Evolutionary conservation across 2,329 filamentous ascomycete species (phyloP).

Genomic region (Tolypocladium tundrense): DNA sequence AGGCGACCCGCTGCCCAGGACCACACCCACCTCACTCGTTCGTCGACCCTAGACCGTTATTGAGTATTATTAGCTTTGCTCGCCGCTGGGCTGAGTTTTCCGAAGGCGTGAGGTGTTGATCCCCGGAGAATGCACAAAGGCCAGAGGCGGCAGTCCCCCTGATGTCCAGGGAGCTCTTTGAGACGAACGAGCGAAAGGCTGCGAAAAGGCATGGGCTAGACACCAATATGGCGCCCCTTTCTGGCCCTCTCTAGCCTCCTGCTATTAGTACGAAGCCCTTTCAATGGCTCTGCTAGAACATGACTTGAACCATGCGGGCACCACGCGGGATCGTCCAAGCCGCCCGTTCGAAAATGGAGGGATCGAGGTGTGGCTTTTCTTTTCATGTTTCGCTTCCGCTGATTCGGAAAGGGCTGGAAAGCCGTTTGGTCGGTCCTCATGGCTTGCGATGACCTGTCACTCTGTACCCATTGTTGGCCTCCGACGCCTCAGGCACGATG

Average conservation of each 20-base stretch:
- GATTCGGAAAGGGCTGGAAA: not conserved
- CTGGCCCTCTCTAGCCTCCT: not conserved
- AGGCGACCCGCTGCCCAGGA: not conserved
- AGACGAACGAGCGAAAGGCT: not conserved
- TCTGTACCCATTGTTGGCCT: not conserved
- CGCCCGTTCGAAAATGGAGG: not conserved
- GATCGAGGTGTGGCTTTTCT: not conserved
- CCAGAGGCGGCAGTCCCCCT: no score
- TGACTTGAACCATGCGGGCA: not conserved
- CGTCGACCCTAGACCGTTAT: not conserved
- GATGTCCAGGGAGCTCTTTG: not conserved
- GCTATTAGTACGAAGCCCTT: not conserved
- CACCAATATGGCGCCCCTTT: not conserved
- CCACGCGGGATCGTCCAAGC: not conserved
- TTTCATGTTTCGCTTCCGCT: not conserved
- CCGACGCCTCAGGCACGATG: not conserved
- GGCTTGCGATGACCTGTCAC: not conserved
- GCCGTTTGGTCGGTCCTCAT: not conserved
- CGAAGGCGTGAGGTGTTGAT: not conserved
- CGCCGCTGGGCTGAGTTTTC: not conserved
- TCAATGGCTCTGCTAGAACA: not conserved
- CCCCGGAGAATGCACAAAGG: not conserved
- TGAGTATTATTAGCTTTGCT: not conserved
- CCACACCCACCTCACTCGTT: not conserved
- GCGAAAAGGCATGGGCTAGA: no score